Percentiles rank a stretch among this genome's conserved stretches.
Conservation (phyloP, 2,329 filamentous ascomycete genomes). For the Ophiosphaerella korrae region DNA sequence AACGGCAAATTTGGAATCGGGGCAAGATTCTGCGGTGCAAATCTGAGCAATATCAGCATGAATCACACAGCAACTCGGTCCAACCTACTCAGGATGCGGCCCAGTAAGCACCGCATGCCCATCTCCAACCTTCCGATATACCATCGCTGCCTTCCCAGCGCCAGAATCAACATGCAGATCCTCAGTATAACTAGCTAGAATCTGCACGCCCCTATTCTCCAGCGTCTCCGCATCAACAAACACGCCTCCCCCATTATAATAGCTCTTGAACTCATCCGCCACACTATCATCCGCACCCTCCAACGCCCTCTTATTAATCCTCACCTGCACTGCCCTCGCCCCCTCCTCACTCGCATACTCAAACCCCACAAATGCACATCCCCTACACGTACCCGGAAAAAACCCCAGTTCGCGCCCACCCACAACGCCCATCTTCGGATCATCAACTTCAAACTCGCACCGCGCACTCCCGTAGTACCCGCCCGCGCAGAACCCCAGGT, state of each 20-base stretch:
- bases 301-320: constrained; percentile 66
- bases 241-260: constrained; percentile 93
- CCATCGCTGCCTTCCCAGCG: constrained; percentile 73
- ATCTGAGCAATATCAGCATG: constrained; percentile 59
- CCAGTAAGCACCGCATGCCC: constrained; percentile 82
- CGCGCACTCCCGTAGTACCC: constrained; percentile 83
- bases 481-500: constrained; percentile 91
- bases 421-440: constrained; percentile 79
- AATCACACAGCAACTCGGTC: background rate
- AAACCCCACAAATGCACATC: constrained; percentile 87
- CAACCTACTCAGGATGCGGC: constrained; percentile 84
- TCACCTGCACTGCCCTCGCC: constrained; percentile 72
- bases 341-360: constrained; percentile 87
- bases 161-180: constrained; percentile 77
- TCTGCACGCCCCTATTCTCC: constrained; percentile 69
- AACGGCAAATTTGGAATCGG: constrained; percentile 68
- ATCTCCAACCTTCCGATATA: constrained; percentile 82
- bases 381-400: constrained; percentile 84
- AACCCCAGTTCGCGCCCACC: constrained; percentile 85
- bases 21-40: constrained; percentile 78
- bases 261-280: constrained; percentile 70
- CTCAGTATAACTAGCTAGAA: constrained; percentile 80
- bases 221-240: constrained; percentile 79
- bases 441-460: constrained; percentile 92
- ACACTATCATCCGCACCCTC: constrained; percentile 53